Percentiles rank a stretch among this genome's conserved stretches.
These are phyloP conservation scores for Biscutella laevigata DNA, from an alignment of 441 rosid species.

Conservation along the genomic window DNA sequence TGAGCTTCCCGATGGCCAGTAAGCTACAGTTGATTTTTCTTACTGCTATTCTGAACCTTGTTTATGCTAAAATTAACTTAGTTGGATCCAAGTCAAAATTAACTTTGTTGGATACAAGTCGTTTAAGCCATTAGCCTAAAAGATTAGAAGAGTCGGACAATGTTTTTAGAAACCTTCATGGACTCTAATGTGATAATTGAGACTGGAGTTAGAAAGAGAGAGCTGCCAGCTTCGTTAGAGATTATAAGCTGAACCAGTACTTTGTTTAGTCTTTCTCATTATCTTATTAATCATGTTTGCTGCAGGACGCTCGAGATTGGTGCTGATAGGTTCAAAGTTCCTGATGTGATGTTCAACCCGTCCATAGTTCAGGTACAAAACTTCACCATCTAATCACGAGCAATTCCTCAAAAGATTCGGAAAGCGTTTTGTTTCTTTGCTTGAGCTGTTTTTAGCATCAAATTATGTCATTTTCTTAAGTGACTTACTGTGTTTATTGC, in stretches of 20 bases:
- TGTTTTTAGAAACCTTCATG: slow-evolving; percentile 2
- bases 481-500: slow-evolving; percentile 9
- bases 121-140: background rate
- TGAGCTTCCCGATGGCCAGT: slow-evolving; percentile 99
- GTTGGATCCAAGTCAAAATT: too few species aligned
- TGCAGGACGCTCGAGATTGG: slow-evolving; percentile 95
- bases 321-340: slow-evolving; percentile 92
- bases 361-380: slow-evolving; percentile 71
- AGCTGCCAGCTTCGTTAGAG: background rate
- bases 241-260: background rate
- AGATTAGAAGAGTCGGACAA: background rate
- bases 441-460: background rate
- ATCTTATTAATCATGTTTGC: slow-evolving; percentile 15
- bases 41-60: background rate
- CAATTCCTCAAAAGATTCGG: background rate
- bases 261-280: background rate
- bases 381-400: background rate
- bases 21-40: slow-evolving; percentile 30
- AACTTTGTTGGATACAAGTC: background rate
- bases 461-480: background rate
- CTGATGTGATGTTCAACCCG: slow-evolving; percentile 94
- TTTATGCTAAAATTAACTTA: background rate
- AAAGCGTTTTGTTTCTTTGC: slow-evolving; percentile 5
- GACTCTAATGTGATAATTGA: background rate
- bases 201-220: background rate